These are phyloP conservation scores for Kurtzmaniella quercitrusa DNA, from an alignment of 1,139 yeast species.

Conservation along the genomic window DNA sequence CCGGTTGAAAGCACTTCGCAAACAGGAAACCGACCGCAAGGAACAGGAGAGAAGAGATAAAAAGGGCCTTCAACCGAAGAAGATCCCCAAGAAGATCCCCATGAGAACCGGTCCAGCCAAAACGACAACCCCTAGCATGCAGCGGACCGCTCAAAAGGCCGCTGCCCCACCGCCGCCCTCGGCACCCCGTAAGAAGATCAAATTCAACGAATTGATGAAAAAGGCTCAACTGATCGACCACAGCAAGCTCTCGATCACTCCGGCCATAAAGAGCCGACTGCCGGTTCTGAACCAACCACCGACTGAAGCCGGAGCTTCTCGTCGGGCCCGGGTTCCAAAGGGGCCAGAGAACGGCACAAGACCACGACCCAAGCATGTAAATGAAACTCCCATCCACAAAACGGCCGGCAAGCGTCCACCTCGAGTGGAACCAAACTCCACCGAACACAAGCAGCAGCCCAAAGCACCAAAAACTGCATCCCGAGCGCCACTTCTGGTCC, in stretches of 20 bases:
- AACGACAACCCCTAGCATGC: conserved; percentile 1
- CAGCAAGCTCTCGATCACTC: conserved; percentile 32
- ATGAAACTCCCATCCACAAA: too few relatives aligned
- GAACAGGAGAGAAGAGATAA: conserved; percentile 28
- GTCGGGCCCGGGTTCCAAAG: neutral
- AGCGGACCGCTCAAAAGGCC: conserved; percentile 1
- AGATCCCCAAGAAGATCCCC: conserved; percentile 8
- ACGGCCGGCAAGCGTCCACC: too few relatives aligned
- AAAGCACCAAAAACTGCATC: too few relatives aligned
- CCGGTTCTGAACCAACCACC: too few relatives aligned
- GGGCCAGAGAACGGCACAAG: neutral
- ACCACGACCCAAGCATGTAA: neutral
- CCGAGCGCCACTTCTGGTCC: conserved; percentile 21
- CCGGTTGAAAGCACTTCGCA: conserved; percentile 60
- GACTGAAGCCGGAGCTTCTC: conserved; percentile 4
- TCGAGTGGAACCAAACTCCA: too few relatives aligned
- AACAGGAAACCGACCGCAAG: conserved; percentile 48
- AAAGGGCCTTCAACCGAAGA: conserved; percentile 29
- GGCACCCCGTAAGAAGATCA: conserved; percentile 41
- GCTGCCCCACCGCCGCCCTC: conserved; percentile 14
- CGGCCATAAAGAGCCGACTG: neutral
- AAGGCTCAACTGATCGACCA: conserved; percentile 58
- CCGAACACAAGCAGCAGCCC: too few relatives aligned
- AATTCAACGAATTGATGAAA: conserved; percentile 64
- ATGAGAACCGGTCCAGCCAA: conserved; percentile 1